A percentile compares a stretch with the other conserved stretches of the same genome.
Evolutionary conservation across 2,329 filamentous ascomycete genomes (phyloP).

Genomic region (Pseudocercospora eumusae): DNA sequence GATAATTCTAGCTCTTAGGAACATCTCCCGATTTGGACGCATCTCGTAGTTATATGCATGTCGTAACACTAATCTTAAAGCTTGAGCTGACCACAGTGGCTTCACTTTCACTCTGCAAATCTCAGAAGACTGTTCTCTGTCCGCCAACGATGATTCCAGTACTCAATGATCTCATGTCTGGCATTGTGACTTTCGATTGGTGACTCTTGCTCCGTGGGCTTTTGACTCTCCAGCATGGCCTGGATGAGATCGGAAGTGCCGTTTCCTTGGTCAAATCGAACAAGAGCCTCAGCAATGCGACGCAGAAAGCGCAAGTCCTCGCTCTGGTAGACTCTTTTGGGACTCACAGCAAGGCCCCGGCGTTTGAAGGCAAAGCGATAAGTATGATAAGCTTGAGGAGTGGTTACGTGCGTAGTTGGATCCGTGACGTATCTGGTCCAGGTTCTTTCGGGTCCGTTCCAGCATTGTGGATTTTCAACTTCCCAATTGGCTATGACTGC

Average conservation of each 20-base stretch:
- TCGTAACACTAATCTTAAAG: neutral
- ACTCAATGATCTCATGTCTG: neutral
- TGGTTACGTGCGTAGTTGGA: neutral
- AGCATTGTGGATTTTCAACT: neutral
- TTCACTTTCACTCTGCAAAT: neutral
- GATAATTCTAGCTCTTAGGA: neutral
- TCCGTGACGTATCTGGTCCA: neutral
- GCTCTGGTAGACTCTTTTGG: neutral
- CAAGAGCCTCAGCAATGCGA: neutral
- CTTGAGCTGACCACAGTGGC: neutral
- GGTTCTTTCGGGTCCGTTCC: neutral
- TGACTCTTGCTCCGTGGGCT: neutral
- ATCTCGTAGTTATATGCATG: neutral
- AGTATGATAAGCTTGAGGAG: neutral
- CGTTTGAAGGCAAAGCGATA: neutral
- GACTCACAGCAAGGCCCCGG: no score
- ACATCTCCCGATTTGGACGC: neutral
- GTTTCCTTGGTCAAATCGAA: neutral
- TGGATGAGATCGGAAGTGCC: neutral
- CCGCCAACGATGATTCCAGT: neutral
- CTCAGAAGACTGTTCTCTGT: neutral
- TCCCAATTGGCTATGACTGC: neutral
- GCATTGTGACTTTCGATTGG: neutral
- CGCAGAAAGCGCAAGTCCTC: neutral
- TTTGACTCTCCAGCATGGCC: neutral